Percentiles rank a stretch among this genome's conserved stretches.
These are phyloP conservation scores for Cercospora zeina DNA, from an alignment of 2,329 filamentous ascomycete species.

Conservation along the genomic window DNA sequence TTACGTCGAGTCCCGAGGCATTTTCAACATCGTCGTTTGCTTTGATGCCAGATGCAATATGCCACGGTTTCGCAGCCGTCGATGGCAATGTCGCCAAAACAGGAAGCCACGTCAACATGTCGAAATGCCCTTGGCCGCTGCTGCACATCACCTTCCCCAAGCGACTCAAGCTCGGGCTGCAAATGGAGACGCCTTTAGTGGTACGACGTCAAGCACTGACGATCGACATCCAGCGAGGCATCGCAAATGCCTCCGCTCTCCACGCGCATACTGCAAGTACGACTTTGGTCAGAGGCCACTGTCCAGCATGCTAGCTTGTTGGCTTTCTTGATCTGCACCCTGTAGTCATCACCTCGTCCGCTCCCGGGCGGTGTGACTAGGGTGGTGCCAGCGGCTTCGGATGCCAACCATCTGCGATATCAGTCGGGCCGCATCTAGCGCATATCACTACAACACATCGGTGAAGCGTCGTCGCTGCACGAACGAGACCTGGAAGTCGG, in stretches of 20 bases:
- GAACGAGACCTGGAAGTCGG: neutral
- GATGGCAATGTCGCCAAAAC: neutral
- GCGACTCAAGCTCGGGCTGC: neutral
- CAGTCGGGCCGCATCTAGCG: neutral
- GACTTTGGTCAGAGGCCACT: constrained; percentile 2
- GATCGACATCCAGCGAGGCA: constrained; percentile 9
- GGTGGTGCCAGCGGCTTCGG: neutral
- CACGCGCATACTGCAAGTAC: neutral
- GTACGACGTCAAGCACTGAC: constrained; percentile 5
- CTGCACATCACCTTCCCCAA: neutral
- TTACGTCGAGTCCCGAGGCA: neutral
- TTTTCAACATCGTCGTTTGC: neutral
- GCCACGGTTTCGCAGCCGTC: neutral
- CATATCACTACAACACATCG: neutral
- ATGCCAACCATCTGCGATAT: neutral
- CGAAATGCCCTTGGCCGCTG: neutral
- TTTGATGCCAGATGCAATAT: constrained; percentile 6
- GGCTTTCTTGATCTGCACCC: neutral
- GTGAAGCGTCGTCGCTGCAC: neutral
- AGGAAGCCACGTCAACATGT: constrained; percentile 6
- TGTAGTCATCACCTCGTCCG: neutral
- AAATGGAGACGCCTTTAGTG: neutral
- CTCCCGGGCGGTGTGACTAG: neutral
- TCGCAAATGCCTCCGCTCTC: constrained; percentile 5
- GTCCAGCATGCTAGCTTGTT: neutral